Conservation (phyloP, 2,329 filamentous ascomycete species). For the Polytolypa hystricis region DNA sequence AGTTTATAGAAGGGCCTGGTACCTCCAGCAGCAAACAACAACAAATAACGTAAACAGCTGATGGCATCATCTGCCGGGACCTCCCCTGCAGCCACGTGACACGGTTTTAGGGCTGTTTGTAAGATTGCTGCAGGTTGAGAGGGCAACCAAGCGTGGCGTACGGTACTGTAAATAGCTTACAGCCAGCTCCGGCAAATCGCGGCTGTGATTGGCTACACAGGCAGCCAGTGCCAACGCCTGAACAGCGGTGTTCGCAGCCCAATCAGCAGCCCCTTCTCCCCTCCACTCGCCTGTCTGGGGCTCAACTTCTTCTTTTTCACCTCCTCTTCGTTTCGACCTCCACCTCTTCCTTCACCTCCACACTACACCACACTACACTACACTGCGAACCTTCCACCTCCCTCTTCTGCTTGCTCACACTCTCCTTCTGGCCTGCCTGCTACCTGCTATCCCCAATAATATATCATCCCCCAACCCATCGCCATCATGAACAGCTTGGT, state of each 20-base stretch:
- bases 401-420: slow-evolving; percentile 6
- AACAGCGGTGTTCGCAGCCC: too few relatives aligned
- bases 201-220: too few relatives aligned
- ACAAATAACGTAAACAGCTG: too few relatives aligned
- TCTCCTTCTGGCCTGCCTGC: slow-evolving; percentile 15
- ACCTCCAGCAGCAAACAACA: too few relatives aligned
- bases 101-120: too few relatives aligned
- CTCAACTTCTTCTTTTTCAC: slow-evolving; percentile 21
- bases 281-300: not conserved
- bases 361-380: slow-evolving; percentile 1
- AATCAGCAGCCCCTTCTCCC: too few relatives aligned
- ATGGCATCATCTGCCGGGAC: too few relatives aligned
- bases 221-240: too few relatives aligned
- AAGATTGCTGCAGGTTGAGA: too few relatives aligned
- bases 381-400: slow-evolving; percentile 8
- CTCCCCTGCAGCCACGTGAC: too few relatives aligned
- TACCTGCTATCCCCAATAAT: slow-evolving; percentile 12
- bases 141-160: not conserved
- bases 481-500: slow-evolving; percentile 52
- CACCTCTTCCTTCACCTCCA: slow-evolving; percentile 10
- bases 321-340: slow-evolving; percentile 17
- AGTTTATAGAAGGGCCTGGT: too few relatives aligned
- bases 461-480: slow-evolving; percentile 7
- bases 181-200: too few relatives aligned
- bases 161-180: not conserved